phyloP scores from a whole-genome alignment of 192 early-diverging fungal genomes.

The Backusella psychrophila region DNA sequence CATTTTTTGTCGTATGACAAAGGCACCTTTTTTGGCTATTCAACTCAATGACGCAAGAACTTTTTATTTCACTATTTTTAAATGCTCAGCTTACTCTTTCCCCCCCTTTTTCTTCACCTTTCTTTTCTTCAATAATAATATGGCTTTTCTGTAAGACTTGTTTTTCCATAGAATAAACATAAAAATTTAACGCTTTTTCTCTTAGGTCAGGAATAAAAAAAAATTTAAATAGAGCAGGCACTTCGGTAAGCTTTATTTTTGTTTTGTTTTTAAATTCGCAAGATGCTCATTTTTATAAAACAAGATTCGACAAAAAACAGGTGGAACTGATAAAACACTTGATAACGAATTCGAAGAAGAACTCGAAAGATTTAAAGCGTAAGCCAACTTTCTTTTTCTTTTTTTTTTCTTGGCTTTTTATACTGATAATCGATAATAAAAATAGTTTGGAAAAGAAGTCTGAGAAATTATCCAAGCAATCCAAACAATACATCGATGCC shows the following conservation, averaged over 20 bases:
- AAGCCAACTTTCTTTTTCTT: background rate
- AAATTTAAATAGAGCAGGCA: constrained; percentile 71
- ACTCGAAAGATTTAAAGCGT: constrained; percentile 30
- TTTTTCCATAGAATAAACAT: background rate
- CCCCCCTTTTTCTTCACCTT: background rate
- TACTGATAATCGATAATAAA: background rate
- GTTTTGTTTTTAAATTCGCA: background rate
- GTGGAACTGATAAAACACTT: constrained; percentile 75
- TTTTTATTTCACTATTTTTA: background rate
- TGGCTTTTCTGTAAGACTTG: constrained; percentile 33
- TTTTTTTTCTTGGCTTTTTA: background rate
- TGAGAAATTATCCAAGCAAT: constrained; percentile 81
- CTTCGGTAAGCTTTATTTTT: constrained; percentile 44
- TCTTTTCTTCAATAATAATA: constrained; percentile 14
- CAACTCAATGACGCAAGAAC: background rate
- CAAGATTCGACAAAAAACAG: constrained; percentile 67
- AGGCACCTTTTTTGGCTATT: background rate
- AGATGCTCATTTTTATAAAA: background rate
- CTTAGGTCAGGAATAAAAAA: constrained; percentile 79
- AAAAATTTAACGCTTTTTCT: background rate
- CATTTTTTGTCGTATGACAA: background rate
- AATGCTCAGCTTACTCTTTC: constrained; percentile 2
- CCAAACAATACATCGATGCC: constrained; percentile 87
- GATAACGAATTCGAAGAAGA: constrained; percentile 59
- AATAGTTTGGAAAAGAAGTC: constrained; percentile 76